Base-by-base conservation (phyloP, 2,329 filamentous ascomycete species). In the Paramyrothecium sp. region DNA sequence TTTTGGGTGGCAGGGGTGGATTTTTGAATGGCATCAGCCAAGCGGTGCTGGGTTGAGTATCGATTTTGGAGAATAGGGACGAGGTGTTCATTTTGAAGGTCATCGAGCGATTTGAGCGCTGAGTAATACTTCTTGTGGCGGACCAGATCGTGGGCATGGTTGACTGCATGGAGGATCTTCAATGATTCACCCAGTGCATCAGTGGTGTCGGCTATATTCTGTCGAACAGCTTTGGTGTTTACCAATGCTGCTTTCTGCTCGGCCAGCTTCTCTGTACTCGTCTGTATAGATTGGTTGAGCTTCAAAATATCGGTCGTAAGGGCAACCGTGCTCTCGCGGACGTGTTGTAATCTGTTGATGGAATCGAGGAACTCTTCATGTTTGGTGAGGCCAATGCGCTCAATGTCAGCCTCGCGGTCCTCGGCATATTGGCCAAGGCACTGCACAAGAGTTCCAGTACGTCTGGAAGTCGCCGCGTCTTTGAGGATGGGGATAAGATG, bases 331-430 rank as follows among this genome's bases (percentile, higher is more conserved):
- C 92, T 92, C 73, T 97, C 91, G 55, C 94, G 89, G 54, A 98
- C 92, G 58, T 87, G 85, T 65, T 98, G 90, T n/a, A 99, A 84
- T 69, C 96, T 92, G 67, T 95, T 96, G 64, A 99, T 92, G 0
- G 94, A 97, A 62, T 86, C 87, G 34, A 98, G 89, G 69, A 99
- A 99, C 68, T 97, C 95, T 69, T 98, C 94, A 69, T 99, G 95
- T 67, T 97, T 97, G 12, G 91, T 94, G 67, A 97, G 88, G 66
- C 95, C 97, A 66, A 98, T 96, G 21, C 86, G 86, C 76, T 99
- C 95, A 63, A 99, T 98, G 66, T 98, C 93, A 16, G 85, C 76
- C 73, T 99, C 95, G 59, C 93, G 89, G 51, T 95, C 91, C 64
- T 89, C 88, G 34, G 93, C 91, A 73, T 97, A 96, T 64, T 88